phyloP scores from a whole-genome alignment of 257 asterid species.

The Rubia yunnanensis region DNA sequence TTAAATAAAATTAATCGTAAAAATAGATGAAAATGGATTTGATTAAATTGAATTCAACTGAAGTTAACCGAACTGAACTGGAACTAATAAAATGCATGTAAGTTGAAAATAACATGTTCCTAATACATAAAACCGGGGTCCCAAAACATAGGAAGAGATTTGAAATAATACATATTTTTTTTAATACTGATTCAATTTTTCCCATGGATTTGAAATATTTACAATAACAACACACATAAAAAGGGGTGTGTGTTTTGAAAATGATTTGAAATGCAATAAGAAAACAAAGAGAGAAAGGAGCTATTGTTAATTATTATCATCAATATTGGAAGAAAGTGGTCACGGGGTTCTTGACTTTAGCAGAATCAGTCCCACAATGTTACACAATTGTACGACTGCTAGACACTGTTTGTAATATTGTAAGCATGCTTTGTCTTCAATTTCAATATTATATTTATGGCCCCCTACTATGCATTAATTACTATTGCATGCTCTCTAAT shows the following conservation, averaged over 20 bases:
- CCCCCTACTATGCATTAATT: neutral
- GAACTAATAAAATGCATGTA: too few species aligned
- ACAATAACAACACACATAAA: too few species aligned
- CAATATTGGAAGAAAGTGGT: constrained; percentile 25
- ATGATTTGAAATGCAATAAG: constrained; percentile 13
- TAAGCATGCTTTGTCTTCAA: neutral
- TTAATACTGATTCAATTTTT: too few species aligned
- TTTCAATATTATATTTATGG: neutral
- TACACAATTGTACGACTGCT: constrained; percentile 7
- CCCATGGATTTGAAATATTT: too few species aligned
- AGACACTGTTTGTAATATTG: neutral
- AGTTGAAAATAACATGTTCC: too few species aligned
- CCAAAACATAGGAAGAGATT: too few species aligned
- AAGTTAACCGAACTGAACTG: too few species aligned
- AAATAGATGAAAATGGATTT: too few species aligned
- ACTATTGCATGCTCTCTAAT: neutral
- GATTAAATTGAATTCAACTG: too few species aligned
- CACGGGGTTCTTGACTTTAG: constrained; percentile 66
- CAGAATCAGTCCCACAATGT: constrained; percentile 19
- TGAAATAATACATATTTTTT: too few species aligned
- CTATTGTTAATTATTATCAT: constrained; percentile 34
- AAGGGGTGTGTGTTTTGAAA: neutral
- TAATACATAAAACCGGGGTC: too few species aligned
- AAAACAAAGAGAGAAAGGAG: constrained; percentile 23
- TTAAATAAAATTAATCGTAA: too few species aligned